Conservation (phyloP, 805 yeast species). For the Candida chauliodis region DNA sequence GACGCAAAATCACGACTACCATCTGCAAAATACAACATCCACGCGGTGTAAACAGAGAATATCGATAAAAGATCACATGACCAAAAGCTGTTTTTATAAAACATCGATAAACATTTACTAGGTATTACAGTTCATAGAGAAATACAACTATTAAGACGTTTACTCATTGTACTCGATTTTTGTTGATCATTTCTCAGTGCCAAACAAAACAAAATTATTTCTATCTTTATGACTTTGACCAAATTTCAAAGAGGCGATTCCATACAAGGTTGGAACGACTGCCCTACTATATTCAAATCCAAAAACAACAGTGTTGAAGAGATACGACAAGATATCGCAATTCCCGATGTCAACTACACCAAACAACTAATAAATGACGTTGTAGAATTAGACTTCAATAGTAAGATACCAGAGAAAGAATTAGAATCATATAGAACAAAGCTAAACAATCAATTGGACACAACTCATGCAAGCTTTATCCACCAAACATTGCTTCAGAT, state of each 20-base stretch:
- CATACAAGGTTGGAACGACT: slow-evolving; percentile 61
- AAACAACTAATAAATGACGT: slow-evolving; percentile 10
- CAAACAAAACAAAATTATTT: too few species aligned
- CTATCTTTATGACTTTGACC: slow-evolving; percentile 33
- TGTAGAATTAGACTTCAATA: slow-evolving; percentile 15
- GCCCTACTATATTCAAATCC: slow-evolving; percentile 31
- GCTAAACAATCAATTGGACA: slow-evolving; percentile 15
- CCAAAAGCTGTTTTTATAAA: too few species aligned
- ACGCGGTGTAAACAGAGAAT: too few species aligned
- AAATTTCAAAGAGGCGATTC: slow-evolving; percentile 36
- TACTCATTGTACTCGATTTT: too few species aligned
- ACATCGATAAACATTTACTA: too few species aligned
- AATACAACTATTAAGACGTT: too few species aligned
- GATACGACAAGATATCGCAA: slow-evolving; percentile 1
- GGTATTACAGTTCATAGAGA: too few species aligned
- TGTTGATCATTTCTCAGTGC: too few species aligned
- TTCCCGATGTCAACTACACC: not conserved
- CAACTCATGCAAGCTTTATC: slow-evolving; percentile 14
- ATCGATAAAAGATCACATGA: too few species aligned
- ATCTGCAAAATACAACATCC: too few species aligned
- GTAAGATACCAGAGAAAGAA: slow-evolving; percentile 37
- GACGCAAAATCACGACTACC: too few species aligned
- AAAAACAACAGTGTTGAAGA: not conserved
- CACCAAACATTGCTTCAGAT: slow-evolving; percentile 8
- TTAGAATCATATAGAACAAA: slow-evolving; percentile 42